phyloP scores from a whole-genome alignment of 2,329 filamentous ascomycete species.

The Colletotrichum eremochloae region DNA sequence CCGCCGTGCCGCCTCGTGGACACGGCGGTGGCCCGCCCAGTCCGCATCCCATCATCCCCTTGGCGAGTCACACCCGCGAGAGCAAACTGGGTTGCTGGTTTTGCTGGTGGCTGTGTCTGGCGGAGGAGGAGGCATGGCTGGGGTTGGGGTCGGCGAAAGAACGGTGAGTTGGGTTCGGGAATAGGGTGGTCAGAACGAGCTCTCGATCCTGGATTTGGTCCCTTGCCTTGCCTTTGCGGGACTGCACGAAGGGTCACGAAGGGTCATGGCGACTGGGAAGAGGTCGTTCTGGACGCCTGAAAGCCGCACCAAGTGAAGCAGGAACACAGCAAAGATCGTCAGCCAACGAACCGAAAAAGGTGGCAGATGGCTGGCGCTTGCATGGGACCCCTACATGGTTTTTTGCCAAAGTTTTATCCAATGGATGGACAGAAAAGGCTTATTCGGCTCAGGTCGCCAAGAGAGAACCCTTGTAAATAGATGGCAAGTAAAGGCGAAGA shows the following conservation, averaged over 20 bases:
- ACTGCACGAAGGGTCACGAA: slow-evolving; percentile 40
- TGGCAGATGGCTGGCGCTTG: slow-evolving; percentile 38
- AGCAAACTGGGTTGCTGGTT: slow-evolving; percentile 16
- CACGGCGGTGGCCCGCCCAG: slow-evolving; percentile 5
- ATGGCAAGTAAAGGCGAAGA: slow-evolving; percentile 22
- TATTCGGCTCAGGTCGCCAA: slow-evolving; percentile 30
- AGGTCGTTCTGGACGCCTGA: neutral
- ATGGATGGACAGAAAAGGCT: slow-evolving; percentile 5
- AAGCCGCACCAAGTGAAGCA: slow-evolving; percentile 17
- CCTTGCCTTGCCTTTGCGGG: neutral
- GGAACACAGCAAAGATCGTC: slow-evolving; percentile 42
- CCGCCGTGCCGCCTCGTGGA: slow-evolving; percentile 21
- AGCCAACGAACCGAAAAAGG: slow-evolving; percentile 32
- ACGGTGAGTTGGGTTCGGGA: slow-evolving; percentile 26
- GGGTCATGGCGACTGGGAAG: slow-evolving; percentile 25
- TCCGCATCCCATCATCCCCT: slow-evolving; percentile 22
- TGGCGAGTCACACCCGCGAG: slow-evolving; percentile 27
- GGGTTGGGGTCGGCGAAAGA: slow-evolving; percentile 10
- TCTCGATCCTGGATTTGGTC: slow-evolving; percentile 22
- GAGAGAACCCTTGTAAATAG: slow-evolving; percentile 8
- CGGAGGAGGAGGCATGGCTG: slow-evolving; percentile 12
- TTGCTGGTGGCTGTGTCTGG: slow-evolving; percentile 38
- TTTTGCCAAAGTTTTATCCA: slow-evolving; percentile 21
- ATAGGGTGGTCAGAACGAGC: slow-evolving; percentile 13
- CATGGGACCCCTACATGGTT: slow-evolving; percentile 24